A percentile compares a stretch with the other conserved stretches of the same genome.
phyloP scores from a whole-genome alignment of 441 rosid genomes.

The Adansonia gregorii region DNA sequence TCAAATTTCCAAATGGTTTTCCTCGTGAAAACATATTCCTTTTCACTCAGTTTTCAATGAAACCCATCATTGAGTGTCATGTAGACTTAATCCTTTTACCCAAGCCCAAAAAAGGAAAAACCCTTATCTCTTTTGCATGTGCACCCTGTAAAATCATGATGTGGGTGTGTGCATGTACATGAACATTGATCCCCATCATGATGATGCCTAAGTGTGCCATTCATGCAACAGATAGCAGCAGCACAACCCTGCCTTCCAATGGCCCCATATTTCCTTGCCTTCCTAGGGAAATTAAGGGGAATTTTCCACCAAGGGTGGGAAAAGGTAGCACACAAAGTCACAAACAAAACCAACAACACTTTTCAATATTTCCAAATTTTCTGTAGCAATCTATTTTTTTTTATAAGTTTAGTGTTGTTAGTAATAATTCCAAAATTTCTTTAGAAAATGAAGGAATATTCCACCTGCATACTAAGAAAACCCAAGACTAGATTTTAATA shows the following conservation, averaged over 20 bases:
- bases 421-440: conserved; percentile 19
- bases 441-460: conserved; percentile 28
- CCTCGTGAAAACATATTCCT: neutral
- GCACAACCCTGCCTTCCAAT: neutral
- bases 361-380: neutral
- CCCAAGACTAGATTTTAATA: neutral
- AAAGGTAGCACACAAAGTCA: neutral
- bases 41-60: conserved; percentile 15
- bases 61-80: conserved; percentile 15
- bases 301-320: conserved; percentile 21
- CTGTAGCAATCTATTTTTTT: neutral
- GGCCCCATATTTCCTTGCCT: neutral
- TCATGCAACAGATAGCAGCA: neutral
- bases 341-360: neutral
- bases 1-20: neutral
- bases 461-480: conserved; percentile 1
- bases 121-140: conserved; percentile 11
- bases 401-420: neutral
- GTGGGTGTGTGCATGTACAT: conserved; percentile 23
- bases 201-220: neutral
- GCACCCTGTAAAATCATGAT: conserved; percentile 23
- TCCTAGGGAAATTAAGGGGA: conserved; percentile 15
- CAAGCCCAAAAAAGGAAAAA: neutral
- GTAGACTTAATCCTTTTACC: neutral
- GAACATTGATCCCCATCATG: neutral